These are phyloP conservation scores for Blastocladiella emersonii DNA, from an alignment of 371 early-diverging fungal genomes.

Conservation along the genomic window DNA sequence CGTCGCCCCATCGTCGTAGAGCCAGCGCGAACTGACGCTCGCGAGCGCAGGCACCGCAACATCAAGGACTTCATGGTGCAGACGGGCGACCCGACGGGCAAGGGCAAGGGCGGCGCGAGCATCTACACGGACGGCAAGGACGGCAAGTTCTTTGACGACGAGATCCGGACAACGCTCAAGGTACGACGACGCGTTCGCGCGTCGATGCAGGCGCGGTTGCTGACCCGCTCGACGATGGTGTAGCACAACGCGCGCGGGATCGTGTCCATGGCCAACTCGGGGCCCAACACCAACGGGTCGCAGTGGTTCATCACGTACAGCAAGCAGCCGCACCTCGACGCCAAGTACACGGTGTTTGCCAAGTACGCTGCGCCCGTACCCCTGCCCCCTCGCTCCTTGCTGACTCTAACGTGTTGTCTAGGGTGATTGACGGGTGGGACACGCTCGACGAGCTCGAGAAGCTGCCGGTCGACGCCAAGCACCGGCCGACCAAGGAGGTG, in stretches of 20 bases:
- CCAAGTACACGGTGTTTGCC: conserved; percentile 87
- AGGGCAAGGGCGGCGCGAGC: conserved; percentile 74
- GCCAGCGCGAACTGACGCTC: conserved; percentile 26
- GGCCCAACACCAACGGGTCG: conserved; percentile 78
- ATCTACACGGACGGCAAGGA: too few species aligned
- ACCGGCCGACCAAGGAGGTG: conserved; percentile 68
- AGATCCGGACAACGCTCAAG: conserved; percentile 66
- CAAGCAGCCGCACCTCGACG: conserved; percentile 71
- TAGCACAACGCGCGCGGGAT: conserved; percentile 79
- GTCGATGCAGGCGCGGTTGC: too few species aligned
- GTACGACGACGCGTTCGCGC: conserved; percentile 26
- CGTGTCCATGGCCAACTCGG: conserved; percentile 86
- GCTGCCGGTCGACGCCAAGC: conserved; percentile 68
- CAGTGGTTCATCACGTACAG: conserved; percentile 87
- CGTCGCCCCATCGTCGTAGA: conserved; percentile 72
- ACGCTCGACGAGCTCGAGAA: conserved; percentile 75
- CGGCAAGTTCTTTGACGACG: conserved; percentile 73
- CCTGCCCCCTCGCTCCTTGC: background rate
- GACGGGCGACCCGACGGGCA: conserved; percentile 82
- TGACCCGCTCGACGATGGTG: background rate
- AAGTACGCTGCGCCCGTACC: conserved; percentile 37
- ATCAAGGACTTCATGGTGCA: conserved; percentile 29
- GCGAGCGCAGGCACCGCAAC: conserved; percentile 8
- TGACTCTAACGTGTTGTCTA: conserved; percentile 11
- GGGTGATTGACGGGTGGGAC: conserved; percentile 79